Evolutionary conservation across 352 stramenopile species (phyloP).

Genomic region (Phytophthora pistaciae): DNA sequence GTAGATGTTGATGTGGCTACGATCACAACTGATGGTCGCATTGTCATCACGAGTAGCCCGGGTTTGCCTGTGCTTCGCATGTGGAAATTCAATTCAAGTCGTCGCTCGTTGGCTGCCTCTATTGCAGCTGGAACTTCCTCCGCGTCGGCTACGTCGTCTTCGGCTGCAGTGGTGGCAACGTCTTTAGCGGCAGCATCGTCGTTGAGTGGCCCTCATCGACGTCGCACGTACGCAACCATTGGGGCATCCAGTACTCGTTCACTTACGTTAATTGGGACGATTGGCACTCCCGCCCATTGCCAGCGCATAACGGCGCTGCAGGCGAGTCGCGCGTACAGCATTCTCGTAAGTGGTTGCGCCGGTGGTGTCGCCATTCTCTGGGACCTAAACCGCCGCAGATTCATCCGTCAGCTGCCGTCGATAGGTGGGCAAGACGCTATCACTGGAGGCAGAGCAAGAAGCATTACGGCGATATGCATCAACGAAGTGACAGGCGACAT

Average conservation of each 20-base stretch:
- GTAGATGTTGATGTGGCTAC: constrained; percentile 61
- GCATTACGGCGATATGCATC: constrained; percentile 63
- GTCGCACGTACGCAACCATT: constrained; percentile 30
- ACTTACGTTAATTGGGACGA: constrained; percentile 52
- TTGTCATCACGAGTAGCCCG: constrained; percentile 58
- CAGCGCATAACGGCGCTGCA: constrained; percentile 56
- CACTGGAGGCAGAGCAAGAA: background rate
- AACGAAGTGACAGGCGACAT: constrained; percentile 77
- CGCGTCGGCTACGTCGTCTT: constrained; percentile 31
- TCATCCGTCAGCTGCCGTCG: constrained; percentile 54
- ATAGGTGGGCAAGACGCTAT: constrained; percentile 14
- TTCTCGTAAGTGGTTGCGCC: constrained; percentile 71
- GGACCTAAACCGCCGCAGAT: constrained; percentile 76
- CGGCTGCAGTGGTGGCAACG: constrained; percentile 35
- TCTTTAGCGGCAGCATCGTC: constrained; percentile 37
- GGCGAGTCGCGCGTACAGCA: constrained; percentile 68
- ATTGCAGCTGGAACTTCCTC: constrained; percentile 34
- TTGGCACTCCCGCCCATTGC: constrained; percentile 51
- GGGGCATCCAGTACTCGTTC: constrained; percentile 44
- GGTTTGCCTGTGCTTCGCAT: constrained; percentile 59
- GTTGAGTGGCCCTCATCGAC: constrained; percentile 35
- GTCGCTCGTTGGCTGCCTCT: constrained; percentile 33
- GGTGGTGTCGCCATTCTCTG: constrained; percentile 67
- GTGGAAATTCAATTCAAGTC: constrained; percentile 52
- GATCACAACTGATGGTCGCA: constrained; percentile 72